phyloP scores from a whole-genome alignment of 192 early-diverging fungal genomes.

The Funneliformis mosseae region DNA sequence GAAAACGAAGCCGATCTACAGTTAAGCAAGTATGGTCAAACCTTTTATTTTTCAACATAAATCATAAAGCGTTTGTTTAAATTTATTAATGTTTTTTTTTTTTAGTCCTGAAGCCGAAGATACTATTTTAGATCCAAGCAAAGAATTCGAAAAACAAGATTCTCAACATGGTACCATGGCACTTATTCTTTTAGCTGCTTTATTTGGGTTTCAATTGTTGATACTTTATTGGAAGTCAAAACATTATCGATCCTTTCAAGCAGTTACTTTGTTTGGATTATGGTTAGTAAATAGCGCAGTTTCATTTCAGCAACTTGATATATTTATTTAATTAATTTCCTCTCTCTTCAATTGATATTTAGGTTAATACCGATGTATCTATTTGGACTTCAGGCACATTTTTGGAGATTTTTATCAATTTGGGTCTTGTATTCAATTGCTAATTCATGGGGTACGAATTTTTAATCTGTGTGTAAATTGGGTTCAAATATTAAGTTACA shows the following conservation, averaged over 20 bases:
- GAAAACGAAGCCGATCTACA: neutral
- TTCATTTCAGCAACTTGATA: neutral
- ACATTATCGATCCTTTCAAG: conserved; percentile 59
- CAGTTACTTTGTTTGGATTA: conserved; percentile 52
- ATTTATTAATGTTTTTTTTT: neutral
- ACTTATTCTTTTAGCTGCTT: conserved; percentile 53
- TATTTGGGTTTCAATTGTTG: conserved; percentile 61
- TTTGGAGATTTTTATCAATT: conserved; percentile 30
- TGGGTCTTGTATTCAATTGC: conserved; percentile 28
- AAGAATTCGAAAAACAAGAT: conserved; percentile 50
- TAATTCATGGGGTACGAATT: conserved; percentile 15
- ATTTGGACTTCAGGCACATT: conserved; percentile 19
- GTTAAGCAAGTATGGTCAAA: neutral
- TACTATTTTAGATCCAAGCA: neutral
- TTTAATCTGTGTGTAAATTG: neutral
- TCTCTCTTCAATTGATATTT: neutral
- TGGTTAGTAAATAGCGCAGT: conserved; percentile 35
- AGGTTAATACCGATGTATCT: conserved; percentile 32
- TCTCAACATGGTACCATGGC: conserved; percentile 58
- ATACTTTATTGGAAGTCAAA: conserved; percentile 64
- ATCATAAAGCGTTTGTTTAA: neutral
- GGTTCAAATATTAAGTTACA: neutral
- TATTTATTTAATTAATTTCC: neutral
- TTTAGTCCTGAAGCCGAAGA: neutral
- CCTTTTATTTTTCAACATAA: neutral